phyloP scores from a whole-genome alignment of 1,284 basidiomycete species.

The Ustilago sp. region DNA sequence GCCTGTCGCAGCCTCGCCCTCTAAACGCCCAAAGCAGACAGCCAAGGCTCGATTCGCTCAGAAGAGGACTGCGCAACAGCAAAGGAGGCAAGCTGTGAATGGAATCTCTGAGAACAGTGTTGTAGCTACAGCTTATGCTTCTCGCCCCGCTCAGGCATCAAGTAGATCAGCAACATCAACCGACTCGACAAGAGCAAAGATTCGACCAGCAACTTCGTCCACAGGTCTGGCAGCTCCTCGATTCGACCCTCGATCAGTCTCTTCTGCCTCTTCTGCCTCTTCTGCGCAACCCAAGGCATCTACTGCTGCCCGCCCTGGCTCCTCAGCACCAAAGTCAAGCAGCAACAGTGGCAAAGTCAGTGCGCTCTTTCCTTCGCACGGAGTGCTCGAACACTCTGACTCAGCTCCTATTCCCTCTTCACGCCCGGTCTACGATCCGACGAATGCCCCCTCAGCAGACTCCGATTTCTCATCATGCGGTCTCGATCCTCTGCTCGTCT shows the following conservation, averaged over 20 bases:
- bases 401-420: conserved; percentile 10
- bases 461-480: conserved; percentile 73
- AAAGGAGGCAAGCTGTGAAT: conserved; percentile 13
- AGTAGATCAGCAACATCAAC: conserved; percentile 12
- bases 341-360: conserved; percentile 27
- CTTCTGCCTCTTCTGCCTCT: background rate
- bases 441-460: conserved; percentile 69
- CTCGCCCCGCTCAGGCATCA: background rate
- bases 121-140: conserved; percentile 1
- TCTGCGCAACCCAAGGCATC: conserved; percentile 10
- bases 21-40: conserved; percentile 41
- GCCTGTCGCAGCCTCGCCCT: conserved; percentile 28
- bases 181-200: conserved; percentile 26
- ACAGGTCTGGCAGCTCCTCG: conserved; percentile 16
- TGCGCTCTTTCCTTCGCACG: conserved; percentile 35
- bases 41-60: conserved; percentile 45
- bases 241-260: conserved; percentile 30
- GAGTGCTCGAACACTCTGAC: conserved; percentile 32
- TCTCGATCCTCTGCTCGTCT: conserved; percentile 82
- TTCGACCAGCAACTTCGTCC: conserved; percentile 17
- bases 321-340: conserved; percentile 13
- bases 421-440: conserved; percentile 47
- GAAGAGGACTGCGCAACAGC: conserved; percentile 39
- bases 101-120: background rate
- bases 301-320: conserved; percentile 15